Conservation (phyloP, 306 rosid species). For the Spatholobus suberectus region DNA sequence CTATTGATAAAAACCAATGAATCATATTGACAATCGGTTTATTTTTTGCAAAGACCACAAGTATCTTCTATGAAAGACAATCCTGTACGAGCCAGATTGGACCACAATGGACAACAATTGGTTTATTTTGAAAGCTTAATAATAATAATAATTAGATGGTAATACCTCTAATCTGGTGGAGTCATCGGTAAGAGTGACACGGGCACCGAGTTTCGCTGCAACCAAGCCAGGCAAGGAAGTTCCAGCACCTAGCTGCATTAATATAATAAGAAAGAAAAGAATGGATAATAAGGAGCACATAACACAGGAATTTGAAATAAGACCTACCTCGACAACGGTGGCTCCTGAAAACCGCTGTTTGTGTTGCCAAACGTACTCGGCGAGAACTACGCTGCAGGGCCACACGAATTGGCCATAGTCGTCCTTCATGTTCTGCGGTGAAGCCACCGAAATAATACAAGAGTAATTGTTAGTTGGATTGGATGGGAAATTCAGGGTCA, state of each 20-base stretch:
- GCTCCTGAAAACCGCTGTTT: slow-evolving; percentile 64
- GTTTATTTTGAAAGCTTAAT: not conserved
- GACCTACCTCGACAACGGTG: slow-evolving; percentile 68
- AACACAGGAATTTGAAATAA: not conserved
- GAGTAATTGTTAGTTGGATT: slow-evolving; percentile 5
- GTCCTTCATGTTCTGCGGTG: slow-evolving; percentile 74
- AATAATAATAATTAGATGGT: too few species aligned
- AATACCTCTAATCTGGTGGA: slow-evolving; percentile 65
- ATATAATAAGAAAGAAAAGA: not conserved
- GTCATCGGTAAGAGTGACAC: slow-evolving; percentile 76
- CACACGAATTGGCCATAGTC: slow-evolving; percentile 88
- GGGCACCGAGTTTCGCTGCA: slow-evolving; percentile 76
- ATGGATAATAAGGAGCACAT: not conserved
- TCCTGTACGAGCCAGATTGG: too few species aligned
- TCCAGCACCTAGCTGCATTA: slow-evolving; percentile 81
- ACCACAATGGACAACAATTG: not conserved
- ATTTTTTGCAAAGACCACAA: not conserved
- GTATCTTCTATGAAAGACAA: not conserved
- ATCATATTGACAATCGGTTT: not conserved
- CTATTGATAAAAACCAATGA: not conserved
- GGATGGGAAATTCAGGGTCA: not conserved
- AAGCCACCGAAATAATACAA: not conserved
- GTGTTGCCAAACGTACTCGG: slow-evolving; percentile 91
- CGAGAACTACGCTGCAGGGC: slow-evolving; percentile 83
- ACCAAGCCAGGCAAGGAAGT: slow-evolving; percentile 87